Base-by-base conservation (phyloP, 345 rosid genomes). In the Citrus sp. region DNA sequence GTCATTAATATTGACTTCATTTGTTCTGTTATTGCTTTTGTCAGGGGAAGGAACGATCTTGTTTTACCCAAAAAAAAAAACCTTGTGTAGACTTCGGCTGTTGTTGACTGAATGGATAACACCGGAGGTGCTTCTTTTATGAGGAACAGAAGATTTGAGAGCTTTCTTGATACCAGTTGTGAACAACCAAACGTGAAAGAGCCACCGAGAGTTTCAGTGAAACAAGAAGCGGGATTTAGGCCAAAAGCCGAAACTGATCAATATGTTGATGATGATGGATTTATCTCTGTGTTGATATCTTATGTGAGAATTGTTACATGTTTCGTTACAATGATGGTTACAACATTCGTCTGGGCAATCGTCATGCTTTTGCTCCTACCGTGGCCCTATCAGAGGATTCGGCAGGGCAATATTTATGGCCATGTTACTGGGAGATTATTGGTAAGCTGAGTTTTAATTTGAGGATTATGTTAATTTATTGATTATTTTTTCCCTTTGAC, bases 391-490 rank as follows among this genome's bases (percentile, higher is more conserved):
- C 79, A 84, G 86, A 82, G 93, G 78, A 81, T 85, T 51, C 72
- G 87, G 78, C 93, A 86, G 68, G 91, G 91, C 37, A 89, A 85
- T 69, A 73, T 88, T 74, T 89, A 85, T 63, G 91, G 93, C 22
- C 91, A 89, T 80, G 84, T 86, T 7, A 86, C 91, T 76, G 93
- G 91, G 35, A 81, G 93, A 84, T 81, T 89, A 84, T 46, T 89
- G 86, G 91, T 89, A 78, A 85, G 86, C 40, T 55, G 32, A 32
- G 35, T 54, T 81, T 35, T 9, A 9, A 27, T 32, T 51, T 73
- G 58, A 70, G 66, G 34, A 58, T 63, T 13, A 1, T n/a, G 65
- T 59, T 24, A 19, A 34, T 27, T 16, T 46, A 46, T 14, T 18
- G 54, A 51, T 32, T 66, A 38, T 9, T 21, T 18, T 30, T 16